These are phyloP conservation scores for Byssoonygena ceratinophila DNA, from an alignment of 2,329 filamentous ascomycete species.

Conservation along the genomic window DNA sequence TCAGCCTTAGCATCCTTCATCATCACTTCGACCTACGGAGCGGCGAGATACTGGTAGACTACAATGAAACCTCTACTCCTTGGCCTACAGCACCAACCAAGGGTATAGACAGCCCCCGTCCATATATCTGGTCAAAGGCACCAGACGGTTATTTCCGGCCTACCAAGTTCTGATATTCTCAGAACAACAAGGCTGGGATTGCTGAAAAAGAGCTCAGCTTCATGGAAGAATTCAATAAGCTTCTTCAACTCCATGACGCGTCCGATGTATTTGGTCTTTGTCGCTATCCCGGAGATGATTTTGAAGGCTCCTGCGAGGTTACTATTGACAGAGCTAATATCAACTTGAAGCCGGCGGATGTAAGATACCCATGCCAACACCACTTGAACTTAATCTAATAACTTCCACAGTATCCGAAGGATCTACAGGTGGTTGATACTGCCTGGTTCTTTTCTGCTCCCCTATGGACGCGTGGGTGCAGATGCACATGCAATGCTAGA, in stretches of 20 bases:
- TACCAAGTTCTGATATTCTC: slow-evolving; percentile 5
- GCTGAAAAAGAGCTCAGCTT: slow-evolving; percentile 4
- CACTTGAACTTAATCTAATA: slow-evolving; percentile 4
- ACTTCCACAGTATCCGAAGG: neutral
- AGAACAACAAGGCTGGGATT: neutral
- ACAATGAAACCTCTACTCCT: slow-evolving; percentile 8
- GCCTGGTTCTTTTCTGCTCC: slow-evolving; percentile 5
- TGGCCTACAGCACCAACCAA: neutral
- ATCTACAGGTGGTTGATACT: slow-evolving; percentile 2
- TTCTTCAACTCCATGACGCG: slow-evolving; percentile 1
- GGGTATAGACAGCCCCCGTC: slow-evolving; percentile 1
- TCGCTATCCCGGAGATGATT: slow-evolving; percentile 10
- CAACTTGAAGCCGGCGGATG: slow-evolving; percentile 9
- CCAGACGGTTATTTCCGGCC: slow-evolving; percentile 1
- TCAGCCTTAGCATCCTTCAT: slow-evolving; percentile 6
- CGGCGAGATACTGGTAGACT: slow-evolving; percentile 7
- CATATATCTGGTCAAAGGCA: slow-evolving; percentile 5
- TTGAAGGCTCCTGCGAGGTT: slow-evolving; percentile 8
- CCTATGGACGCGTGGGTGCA: slow-evolving; percentile 7
- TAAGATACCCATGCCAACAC: neutral
- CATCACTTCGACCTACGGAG: slow-evolving; percentile 3
- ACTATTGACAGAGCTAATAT: slow-evolving; percentile 7
- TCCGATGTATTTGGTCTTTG: slow-evolving; percentile 8
- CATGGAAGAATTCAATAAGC: slow-evolving; percentile 7
- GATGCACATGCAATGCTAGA: slow-evolving; percentile 4